Conservation (phyloP, 768 basidiomycete genomes). For the Boletus eberwhitei region DNA sequence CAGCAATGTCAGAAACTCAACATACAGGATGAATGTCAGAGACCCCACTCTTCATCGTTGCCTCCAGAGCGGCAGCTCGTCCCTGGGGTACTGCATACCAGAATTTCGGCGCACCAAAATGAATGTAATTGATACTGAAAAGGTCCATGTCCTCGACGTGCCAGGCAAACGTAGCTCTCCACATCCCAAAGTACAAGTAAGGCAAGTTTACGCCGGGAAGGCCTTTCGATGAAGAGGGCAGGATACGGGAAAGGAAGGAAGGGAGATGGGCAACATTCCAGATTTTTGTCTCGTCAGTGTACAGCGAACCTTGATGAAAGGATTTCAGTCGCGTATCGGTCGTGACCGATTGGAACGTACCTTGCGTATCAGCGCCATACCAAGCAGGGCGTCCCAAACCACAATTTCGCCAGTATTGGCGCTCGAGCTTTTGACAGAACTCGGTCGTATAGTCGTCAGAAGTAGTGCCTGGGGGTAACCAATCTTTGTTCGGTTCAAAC, state of each 20-base stretch:
- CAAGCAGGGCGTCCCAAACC: constrained; percentile 87
- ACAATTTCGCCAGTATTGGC: constrained; percentile 90
- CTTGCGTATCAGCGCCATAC: constrained; percentile 97
- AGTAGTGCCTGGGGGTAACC: constrained; percentile 75
- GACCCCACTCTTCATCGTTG: constrained; percentile 76
- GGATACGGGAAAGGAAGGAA: constrained; percentile 78
- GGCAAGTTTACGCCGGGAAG: constrained; percentile 96
- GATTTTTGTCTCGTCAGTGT: constrained; percentile 67
- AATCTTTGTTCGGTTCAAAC: constrained; percentile 71
- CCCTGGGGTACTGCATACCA: constrained; percentile 97
- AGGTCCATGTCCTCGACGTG: constrained; percentile 99
- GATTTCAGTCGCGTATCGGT: background rate
- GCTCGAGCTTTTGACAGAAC: constrained; percentile 82
- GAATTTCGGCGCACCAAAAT: constrained; percentile 95
- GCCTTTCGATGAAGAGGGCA: constrained; percentile 62
- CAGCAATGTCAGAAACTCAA: constrained; percentile 2
- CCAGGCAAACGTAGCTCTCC: constrained; percentile 98
- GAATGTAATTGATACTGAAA: constrained; percentile 98
- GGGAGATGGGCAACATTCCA: constrained; percentile 97
- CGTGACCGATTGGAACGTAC: constrained; percentile 38
- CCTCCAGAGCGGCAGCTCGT: constrained; percentile 77
- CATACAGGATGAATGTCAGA: background rate
- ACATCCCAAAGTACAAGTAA: constrained; percentile 99
- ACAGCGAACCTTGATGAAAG: constrained; percentile 51
- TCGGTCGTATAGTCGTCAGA: constrained; percentile 82